Evolutionary conservation across 179 eudicot species (phyloP), one percentile per base, ranked within the genome.

Genomic region (Drosera spatulata): DNA sequence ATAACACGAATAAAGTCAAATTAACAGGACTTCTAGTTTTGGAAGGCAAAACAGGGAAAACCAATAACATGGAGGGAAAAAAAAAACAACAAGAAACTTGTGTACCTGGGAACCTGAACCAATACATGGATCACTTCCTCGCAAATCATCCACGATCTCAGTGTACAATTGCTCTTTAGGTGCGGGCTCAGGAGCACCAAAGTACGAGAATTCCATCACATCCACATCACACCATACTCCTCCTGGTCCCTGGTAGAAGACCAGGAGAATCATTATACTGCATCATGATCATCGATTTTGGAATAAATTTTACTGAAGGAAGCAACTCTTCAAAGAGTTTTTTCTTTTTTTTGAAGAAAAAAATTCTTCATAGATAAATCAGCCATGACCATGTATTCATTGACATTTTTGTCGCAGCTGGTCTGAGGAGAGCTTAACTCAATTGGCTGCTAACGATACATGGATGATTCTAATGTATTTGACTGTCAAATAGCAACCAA

Each of bases 41-140:
- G 6, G 39, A 53, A 45, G 53, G 55, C 8, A 39, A 57, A 39
- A 39, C 39, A 56, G 46, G 46, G 22, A 39, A 41, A 39, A 6
- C 4, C 43, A 10, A 33, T n/a, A 6, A 54, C 52, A 50, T 4
- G 41, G 10, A 40, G 43, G 62, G 42, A 38, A 53, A 41, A 45
- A 63, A 63, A 22, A 22, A 22, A 22, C 33, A 22, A 11, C 13
- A 6, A 49, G 22, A 12, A 8, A 37, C 4, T 42, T 38, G 6
- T 40, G 59, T 75, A 91, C 98, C 98, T 91, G 98, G 65, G 96
- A 91, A 44, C 98, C 96, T 65, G 98, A 91, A 73, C 96, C 95
- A 58, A 91, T 82, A 59, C 80, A 84, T 48, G 85, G 80, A 66
- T 81, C 96, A 74, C 91, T 88, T 49, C 98, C 98, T 68, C 96